These are phyloP conservation scores for Globisporangium ultimum DNA, from an alignment of 352 stramenopile species.

Conservation along the genomic window DNA sequence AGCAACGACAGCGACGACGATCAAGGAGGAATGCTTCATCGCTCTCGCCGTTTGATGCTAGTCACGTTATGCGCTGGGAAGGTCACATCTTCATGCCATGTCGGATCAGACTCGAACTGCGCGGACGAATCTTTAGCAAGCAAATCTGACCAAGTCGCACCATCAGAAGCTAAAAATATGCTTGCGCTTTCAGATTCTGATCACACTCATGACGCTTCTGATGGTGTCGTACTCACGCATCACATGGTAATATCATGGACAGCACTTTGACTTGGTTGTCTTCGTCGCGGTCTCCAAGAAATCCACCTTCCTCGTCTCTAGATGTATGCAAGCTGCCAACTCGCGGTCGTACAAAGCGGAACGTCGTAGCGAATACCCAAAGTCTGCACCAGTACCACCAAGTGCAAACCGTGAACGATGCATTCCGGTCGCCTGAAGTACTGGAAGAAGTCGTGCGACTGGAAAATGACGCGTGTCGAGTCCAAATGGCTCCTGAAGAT, in stretches of 20 bases:
- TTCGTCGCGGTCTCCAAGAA: not conserved
- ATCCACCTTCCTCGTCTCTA: not conserved
- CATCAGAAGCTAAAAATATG: not conserved
- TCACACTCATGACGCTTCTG: not conserved
- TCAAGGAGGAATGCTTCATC: not conserved
- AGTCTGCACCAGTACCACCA: not conserved
- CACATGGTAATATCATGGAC: constrained; percentile 10
- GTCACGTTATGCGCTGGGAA: not conserved
- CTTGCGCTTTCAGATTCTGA: not conserved
- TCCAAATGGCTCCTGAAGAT: constrained; percentile 23
- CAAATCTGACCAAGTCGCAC: too few relatives aligned
- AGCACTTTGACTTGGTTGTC: constrained; percentile 2
- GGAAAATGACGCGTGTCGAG: constrained; percentile 19
- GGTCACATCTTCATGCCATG: not conserved
- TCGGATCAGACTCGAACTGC: not conserved
- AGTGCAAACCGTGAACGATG: not conserved
- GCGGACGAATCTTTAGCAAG: too few relatives aligned
- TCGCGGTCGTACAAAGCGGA: constrained; percentile 12
- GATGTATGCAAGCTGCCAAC: constrained; percentile 29
- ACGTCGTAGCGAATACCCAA: too few relatives aligned
- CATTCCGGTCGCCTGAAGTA: constrained; percentile 30
- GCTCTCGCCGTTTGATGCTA: not conserved
- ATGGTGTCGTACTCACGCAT: not conserved
- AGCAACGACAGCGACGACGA: not conserved
- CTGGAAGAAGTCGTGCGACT: constrained; percentile 28